Percentiles rank a stretch among this genome's conserved stretches.
Conservation (phyloP, 805 yeast species). For the Wickerhamiella qilinensis region DNA sequence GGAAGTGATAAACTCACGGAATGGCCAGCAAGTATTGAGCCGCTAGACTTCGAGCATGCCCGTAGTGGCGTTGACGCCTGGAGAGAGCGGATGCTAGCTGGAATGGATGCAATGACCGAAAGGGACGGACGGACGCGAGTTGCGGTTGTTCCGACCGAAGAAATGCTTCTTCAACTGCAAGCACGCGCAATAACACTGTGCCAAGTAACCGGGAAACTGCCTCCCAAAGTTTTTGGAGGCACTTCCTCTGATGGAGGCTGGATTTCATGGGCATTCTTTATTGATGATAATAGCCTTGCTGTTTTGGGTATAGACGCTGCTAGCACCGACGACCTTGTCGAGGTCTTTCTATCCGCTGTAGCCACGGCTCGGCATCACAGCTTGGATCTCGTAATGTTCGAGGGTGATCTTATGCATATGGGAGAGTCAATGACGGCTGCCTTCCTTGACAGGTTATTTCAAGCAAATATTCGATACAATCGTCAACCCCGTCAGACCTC, state of each 20-base stretch:
- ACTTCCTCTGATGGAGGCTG: background rate
- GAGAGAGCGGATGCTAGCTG: constrained; percentile 8
- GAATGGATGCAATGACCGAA: constrained; percentile 10
- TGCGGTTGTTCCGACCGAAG: constrained; percentile 1
- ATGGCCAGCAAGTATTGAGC: background rate
- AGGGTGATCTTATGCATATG: background rate
- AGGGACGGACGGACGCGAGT: constrained; percentile 7
- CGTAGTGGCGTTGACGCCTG: constrained; percentile 6
- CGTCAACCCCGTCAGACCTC: background rate
- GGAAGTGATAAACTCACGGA: too few species aligned
- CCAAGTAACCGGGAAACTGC: background rate
- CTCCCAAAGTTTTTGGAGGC: background rate
- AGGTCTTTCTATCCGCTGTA: background rate
- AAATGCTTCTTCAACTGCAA: background rate
- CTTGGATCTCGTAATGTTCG: background rate
- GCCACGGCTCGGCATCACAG: background rate
- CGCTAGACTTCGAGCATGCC: constrained; percentile 6
- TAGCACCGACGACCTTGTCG: background rate
- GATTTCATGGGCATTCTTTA: background rate
- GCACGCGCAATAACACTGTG: background rate
- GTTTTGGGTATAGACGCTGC: background rate
- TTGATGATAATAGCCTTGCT: background rate
- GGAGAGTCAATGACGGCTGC: background rate
- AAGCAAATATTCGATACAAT: background rate
- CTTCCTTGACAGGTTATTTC: background rate